A percentile compares a stretch with the other conserved stretches of the same genome.
These are phyloP conservation scores for Limnanthes douglasii DNA, from an alignment of 345 rosid genomes.

Conservation along the genomic window DNA sequence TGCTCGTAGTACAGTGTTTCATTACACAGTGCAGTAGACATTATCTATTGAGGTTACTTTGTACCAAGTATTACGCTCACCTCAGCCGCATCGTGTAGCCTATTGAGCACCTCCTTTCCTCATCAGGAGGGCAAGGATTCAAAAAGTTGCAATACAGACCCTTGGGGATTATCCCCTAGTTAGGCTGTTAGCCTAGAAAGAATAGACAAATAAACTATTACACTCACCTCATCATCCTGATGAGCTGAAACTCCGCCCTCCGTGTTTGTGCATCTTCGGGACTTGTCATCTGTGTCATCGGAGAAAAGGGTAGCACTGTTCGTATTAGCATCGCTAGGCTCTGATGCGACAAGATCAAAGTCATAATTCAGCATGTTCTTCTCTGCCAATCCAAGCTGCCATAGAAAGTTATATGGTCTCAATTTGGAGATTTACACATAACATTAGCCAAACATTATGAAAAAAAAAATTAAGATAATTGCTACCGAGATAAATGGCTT, in stretches of 20 bases:
- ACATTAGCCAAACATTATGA: not conserved
- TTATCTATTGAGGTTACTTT: slow-evolving; percentile 1
- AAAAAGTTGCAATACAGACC: no score
- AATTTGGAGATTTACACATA: not conserved
- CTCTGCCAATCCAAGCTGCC: slow-evolving; percentile 92
- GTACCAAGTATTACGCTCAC: slow-evolving; percentile 9
- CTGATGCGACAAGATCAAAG: slow-evolving; percentile 71
- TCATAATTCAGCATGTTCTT: slow-evolving; percentile 82
- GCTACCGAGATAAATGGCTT: not conserved
- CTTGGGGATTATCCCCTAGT: no score
- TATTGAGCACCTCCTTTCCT: not conserved
- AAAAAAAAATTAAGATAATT: not conserved
- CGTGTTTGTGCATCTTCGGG: slow-evolving; percentile 36
- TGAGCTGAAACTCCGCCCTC: slow-evolving; percentile 41
- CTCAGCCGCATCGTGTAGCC: slow-evolving; percentile 8
- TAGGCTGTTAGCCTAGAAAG: not conserved
- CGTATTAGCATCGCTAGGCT: slow-evolving; percentile 91
- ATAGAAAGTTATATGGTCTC: slow-evolving; percentile 9
- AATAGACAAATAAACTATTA: slow-evolving; percentile 4
- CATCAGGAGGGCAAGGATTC: no score
- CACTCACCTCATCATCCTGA: slow-evolving; percentile 68
- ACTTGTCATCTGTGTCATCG: slow-evolving; percentile 91
- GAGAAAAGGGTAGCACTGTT: slow-evolving; percentile 81
- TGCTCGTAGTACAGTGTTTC: not conserved
- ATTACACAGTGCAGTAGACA: slow-evolving; percentile 1